Base-by-base conservation (phyloP, 139 green algal species). In the Medakamo hakoo region DNA sequence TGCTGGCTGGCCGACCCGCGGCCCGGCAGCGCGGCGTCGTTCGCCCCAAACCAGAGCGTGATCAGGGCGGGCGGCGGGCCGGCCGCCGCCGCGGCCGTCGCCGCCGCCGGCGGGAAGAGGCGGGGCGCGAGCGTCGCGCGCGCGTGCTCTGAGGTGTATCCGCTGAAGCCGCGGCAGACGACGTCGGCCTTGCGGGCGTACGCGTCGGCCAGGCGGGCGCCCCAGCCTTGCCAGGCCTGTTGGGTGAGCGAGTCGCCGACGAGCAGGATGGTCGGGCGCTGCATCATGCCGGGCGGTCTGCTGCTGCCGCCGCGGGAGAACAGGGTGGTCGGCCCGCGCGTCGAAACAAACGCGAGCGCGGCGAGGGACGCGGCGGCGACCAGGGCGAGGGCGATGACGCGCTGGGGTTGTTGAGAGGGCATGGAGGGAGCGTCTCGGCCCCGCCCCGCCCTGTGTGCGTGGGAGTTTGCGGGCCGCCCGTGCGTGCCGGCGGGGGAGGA, bases 41-140 rank as follows among this genome's bases (percentile, higher is more conserved):
- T 93, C 20, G 85, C 85, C 3, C 85, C 85, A 60, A 93, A 85
- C 55, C 82, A 91, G 0, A 93, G 64, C 0, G 80, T 79, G 2
- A 78, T 65, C 26, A 85, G 66, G 40, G 40, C 40, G 40, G 16
- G 40, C 40, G 40, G 40, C 16, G 40, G 40, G 9, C 9, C 40
- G 40, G 40, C 9, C 40, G 40, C 40, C 16, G 40, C 40, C 40
- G 40, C 40, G 9, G 40, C 9, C 9, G 40, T 9, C 40, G 16
- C 9, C 40, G 16, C 40, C 40, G 9, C 40, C 9, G 40, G 40
- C 40, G 40, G 9, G 40, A 52, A n/a, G n/a, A n/a, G n/a, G n/a
- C n/a, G n/a, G n/a, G n/a, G n/a, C n/a, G n/a, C n/a, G n/a, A n/a
- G n/a, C n/a, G n/a, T 52, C 9, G 40, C 9, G 9, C 9, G 40